Evolutionary conservation across 768 basidiomycete genomes (phyloP), one percentile per base, ranked within the genome.

Genomic region (Kwoniella bestiolae): DNA sequence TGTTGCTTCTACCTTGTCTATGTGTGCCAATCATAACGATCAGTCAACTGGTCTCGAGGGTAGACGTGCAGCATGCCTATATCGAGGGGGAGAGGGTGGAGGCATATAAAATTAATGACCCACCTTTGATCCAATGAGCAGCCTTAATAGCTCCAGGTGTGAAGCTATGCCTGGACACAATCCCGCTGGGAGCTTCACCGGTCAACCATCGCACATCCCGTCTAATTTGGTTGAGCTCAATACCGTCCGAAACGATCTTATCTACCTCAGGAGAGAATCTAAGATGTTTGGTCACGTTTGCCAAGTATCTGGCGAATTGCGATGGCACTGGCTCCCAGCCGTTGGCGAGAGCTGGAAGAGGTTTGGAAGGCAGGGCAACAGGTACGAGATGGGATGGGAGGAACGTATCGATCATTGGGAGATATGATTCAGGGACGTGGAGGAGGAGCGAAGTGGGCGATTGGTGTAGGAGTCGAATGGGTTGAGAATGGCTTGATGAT

Each of bases 101-200:
- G n/a, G n/a, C n/a, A n/a, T n/a, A n/a, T n/a, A n/a, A 9, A 52
- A 51, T 50, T 4, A 63, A 21, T 14, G 32, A 87, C 56, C 84
- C 84, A 14, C 80, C 83, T 82, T 88, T 90, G 70, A 95, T 84
- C 91, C 91, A 90, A 2, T 84, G 71, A 3, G 92, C 87, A 46
- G 91, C 91, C 23, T 83, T 82, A 21, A 82, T 74, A 5, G 89
- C 88, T 2, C 89, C 91, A 3, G 83, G 68, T 0, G 87, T 84
- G 79, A 94, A 95, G 8, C 90, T 91, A 76, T 94, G 91, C n/a
- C 94, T 85, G 1, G 88, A 89, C 31, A 87, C 69, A 69, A 94
- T 90, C 11, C 86, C 86, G 8, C 90, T 91, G 45, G 82, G 80
- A n/a, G 82, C 84, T 79, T 96, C 93, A 53, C 92, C 92, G 0